Conservation (phyloP, 495 filamentous ascomycete genomes). For the Daldinia childiae region DNA sequence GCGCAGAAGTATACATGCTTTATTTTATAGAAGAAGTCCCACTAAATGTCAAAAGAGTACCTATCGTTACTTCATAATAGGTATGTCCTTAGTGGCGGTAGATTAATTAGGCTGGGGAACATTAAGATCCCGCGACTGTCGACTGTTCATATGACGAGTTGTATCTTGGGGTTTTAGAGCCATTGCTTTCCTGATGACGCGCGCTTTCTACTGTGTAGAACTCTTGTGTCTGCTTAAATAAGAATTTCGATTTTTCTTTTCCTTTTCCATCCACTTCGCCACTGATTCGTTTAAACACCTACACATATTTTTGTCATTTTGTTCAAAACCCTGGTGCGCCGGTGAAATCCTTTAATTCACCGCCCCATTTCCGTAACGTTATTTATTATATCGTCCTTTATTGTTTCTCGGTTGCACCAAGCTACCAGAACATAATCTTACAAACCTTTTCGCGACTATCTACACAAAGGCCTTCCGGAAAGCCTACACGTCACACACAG, state of each 20-base stretch:
- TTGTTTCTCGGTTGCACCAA: background rate
- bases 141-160: slow-evolving; percentile 31
- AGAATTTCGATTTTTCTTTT: slow-evolving; percentile 11
- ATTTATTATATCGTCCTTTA: background rate
- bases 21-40: too few relatives aligned
- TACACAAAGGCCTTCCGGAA: slow-evolving; percentile 26
- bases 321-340: slow-evolving; percentile 25
- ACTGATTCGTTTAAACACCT: slow-evolving; percentile 22
- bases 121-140: slow-evolving; percentile 18
- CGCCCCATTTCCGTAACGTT: slow-evolving; percentile 1
- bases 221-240: slow-evolving; percentile 23
- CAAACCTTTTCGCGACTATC: background rate
- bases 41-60: background rate
- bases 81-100: background rate
- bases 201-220: slow-evolving; percentile 1
- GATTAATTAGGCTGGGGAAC: slow-evolving; percentile 5
- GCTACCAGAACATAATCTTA: background rate
- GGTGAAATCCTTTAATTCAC: slow-evolving; percentile 26
- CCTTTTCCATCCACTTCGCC: slow-evolving; percentile 4
- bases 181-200: slow-evolving; percentile 20
- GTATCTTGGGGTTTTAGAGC: background rate
- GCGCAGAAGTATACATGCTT: too few relatives aligned
- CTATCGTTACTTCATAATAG: too few relatives aligned
- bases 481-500: background rate
- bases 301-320: slow-evolving; percentile 4